phyloP scores from a whole-genome alignment of 805 yeast genomes.

The Alloascoidea hylecoeti region DNA sequence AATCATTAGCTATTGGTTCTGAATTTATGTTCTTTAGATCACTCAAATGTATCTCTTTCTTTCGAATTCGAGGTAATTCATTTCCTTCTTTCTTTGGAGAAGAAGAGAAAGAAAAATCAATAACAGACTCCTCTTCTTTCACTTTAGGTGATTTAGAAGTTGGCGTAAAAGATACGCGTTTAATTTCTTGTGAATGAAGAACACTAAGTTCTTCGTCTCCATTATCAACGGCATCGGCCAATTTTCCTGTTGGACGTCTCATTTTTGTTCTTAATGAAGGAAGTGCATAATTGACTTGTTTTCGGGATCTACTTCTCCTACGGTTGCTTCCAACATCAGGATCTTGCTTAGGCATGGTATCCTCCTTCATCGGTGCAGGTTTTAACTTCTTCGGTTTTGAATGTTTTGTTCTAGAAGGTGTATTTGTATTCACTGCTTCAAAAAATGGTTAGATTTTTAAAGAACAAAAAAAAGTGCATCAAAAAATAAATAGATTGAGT shows the following conservation, averaged over 20 bases:
- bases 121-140: too few species aligned
- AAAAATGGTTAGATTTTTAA: slow-evolving; percentile 1
- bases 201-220: neutral
- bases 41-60: too few species aligned
- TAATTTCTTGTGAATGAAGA: neutral
- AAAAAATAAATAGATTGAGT: neutral
- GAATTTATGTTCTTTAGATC: too few species aligned
- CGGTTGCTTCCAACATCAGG: slow-evolving; percentile 1
- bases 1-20: too few species aligned
- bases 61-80: too few species aligned
- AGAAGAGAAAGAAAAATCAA: too few species aligned
- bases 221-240: slow-evolving; percentile 45
- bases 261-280: slow-evolving; percentile 56
- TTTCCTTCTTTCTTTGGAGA: too few species aligned
- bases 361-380: slow-evolving; percentile 2
- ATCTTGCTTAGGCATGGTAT: slow-evolving; percentile 1
- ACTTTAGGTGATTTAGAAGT: too few species aligned
- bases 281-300: slow-evolving; percentile 47
- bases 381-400: slow-evolving; percentile 2
- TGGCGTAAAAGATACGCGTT: too few species aligned
- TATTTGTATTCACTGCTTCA: neutral
- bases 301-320: slow-evolving; percentile 33
- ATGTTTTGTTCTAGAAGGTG: neutral
- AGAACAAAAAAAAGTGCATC: neutral
- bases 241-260: slow-evolving; percentile 47